Percentiles rank a stretch among this genome's conserved stretches.
Evolutionary conservation across 2,329 filamentous ascomycete genomes (phyloP).

Genomic region (Penicillium vulpinum): DNA sequence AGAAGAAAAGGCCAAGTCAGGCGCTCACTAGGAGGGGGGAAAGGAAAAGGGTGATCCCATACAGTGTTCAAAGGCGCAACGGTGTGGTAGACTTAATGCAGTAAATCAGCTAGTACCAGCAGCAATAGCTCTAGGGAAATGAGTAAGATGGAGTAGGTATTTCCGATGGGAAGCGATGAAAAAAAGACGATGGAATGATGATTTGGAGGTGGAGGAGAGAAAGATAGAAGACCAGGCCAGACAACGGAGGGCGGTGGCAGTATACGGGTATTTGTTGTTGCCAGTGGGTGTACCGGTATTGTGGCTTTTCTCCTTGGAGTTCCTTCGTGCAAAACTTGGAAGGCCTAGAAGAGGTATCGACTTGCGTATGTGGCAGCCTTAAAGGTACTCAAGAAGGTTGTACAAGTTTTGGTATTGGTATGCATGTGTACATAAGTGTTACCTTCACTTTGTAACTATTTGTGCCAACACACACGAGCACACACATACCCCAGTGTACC

Average conservation of each 20-base stretch:
- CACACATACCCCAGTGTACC: neutral
- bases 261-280: constrained; percentile 14
- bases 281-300: constrained; percentile 4
- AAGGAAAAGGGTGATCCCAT: constrained; percentile 35
- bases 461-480: no score
- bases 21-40: constrained; percentile 26
- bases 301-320: constrained; percentile 3
- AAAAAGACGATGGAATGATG: constrained; percentile 26
- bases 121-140: constrained; percentile 19
- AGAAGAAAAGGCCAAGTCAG: constrained; percentile 35
- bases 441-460: neutral
- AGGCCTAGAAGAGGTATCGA: neutral
- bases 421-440: neutral
- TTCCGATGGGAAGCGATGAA: constrained; percentile 21
- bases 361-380: neutral
- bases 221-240: constrained; percentile 23
- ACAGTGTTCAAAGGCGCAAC: constrained; percentile 34
- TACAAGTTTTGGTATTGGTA: neutral
- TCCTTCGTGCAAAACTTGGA: neutral
- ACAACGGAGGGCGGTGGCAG: constrained; percentile 26
- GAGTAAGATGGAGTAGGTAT: constrained; percentile 22
- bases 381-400: neutral
- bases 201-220: constrained; percentile 26
- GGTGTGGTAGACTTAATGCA: constrained; percentile 14
- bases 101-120: constrained; percentile 23